Base-by-base conservation (phyloP, 2,329 filamentous ascomycete species). In the Fusarium abutilonis region DNA sequence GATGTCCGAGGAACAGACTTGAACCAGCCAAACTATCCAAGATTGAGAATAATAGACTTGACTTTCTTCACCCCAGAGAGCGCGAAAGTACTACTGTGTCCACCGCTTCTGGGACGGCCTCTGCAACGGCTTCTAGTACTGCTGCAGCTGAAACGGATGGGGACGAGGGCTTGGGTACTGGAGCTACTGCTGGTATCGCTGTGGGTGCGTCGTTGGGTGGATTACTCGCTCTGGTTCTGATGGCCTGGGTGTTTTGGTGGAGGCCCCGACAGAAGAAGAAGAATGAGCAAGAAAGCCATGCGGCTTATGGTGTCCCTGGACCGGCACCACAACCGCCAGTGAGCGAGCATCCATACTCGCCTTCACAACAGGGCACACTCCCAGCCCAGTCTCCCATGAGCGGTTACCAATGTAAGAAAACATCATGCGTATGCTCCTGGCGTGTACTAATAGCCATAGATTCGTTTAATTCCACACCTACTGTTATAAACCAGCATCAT, bases 201-300 rank as follows among this genome's bases (percentile, higher is more conserved):
- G 66, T 67, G 3, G 66, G 56, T 8, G 66, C 66, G 11, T 39
- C 53, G 2, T 47, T 59, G 2, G 53, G 49, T 7, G 67, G 57
- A 9, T 13, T 70, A 11, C 15, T 63, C n/a, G 19, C 60, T 1
- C 11, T 70, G 17, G 39, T 23, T 6, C 40, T 69, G 11, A 14
- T 69, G 46, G 21, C 52, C 19, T 70, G 67, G 67, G 41, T 56
- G 41, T 66, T 67, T 26, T 69, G 67, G 60, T 68, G 65, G 64
- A 60, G 50, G 42, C 63, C 67, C 9, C 49, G 65, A 21, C 59
- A 67, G 45, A 63, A 57, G 54, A 68, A 52, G 49, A 60, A 64
- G 42, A 9, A 44, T 15, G 23, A 34, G 32, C 17, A n/a, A 42
- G 36, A 26, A 38, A 15, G 13, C 15, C 9, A 9, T 21, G 23